These are phyloP conservation scores for Colletotrichum sp. DNA, from an alignment of 2,329 filamentous ascomycete species.

Conservation along the genomic window DNA sequence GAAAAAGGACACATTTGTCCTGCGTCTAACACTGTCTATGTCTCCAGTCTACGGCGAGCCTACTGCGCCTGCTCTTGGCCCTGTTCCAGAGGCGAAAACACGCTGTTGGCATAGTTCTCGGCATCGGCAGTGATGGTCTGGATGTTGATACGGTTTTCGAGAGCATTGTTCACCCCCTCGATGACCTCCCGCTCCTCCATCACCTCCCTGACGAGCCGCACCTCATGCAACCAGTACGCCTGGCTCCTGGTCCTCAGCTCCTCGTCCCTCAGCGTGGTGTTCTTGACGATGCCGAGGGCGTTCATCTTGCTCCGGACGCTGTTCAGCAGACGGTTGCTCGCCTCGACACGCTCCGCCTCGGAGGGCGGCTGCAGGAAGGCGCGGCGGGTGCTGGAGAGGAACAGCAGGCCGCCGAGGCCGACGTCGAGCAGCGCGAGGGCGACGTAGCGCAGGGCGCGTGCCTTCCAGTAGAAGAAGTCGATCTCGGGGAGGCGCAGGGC, in stretches of 20 bases:
- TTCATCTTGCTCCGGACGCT: slow-evolving; percentile 69
- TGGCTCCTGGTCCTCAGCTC: slow-evolving; percentile 69
- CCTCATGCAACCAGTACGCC: slow-evolving; percentile 84
- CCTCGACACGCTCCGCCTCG: slow-evolving; percentile 70
- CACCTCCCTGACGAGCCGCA: slow-evolving; percentile 71
- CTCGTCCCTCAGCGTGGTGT: slow-evolving; percentile 78
- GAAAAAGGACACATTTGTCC: neutral
- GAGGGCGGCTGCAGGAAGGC: slow-evolving; percentile 70
- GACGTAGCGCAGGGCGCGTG: slow-evolving; percentile 67
- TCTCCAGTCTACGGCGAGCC: neutral
- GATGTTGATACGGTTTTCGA: slow-evolving; percentile 70
- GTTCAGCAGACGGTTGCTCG: slow-evolving; percentile 60
- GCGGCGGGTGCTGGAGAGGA: slow-evolving; percentile 79
- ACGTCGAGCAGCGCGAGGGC: slow-evolving; percentile 70
- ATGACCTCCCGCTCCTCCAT: slow-evolving; percentile 82
- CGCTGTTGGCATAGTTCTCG: slow-evolving; percentile 60
- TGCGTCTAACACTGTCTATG: neutral
- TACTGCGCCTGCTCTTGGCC: neutral
- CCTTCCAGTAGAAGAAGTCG: slow-evolving; percentile 75
- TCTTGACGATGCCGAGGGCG: slow-evolving; percentile 77
- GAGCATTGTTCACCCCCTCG: slow-evolving; percentile 71
- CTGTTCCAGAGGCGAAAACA: slow-evolving; percentile 36
- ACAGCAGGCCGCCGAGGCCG: slow-evolving; percentile 69
- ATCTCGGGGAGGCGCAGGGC: slow-evolving; percentile 68
- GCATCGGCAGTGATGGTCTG: slow-evolving; percentile 66